These are phyloP conservation scores for Komagataella ulmi DNA, from an alignment of 805 yeast genomes.

Conservation along the genomic window DNA sequence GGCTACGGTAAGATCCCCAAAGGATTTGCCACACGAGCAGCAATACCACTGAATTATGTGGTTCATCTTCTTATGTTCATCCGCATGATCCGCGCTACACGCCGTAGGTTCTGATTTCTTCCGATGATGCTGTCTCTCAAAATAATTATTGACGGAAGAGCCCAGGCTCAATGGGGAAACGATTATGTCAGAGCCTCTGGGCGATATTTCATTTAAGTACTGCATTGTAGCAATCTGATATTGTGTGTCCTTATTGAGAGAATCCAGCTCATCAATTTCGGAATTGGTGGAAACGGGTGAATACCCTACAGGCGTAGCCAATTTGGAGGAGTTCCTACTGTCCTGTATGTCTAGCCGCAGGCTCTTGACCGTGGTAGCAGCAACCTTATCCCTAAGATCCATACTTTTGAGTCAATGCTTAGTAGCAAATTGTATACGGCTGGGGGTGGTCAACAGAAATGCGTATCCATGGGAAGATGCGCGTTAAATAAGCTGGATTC, in stretches of 20 bases:
- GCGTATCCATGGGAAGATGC: background rate
- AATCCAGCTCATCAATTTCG: background rate
- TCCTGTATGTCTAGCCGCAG: background rate
- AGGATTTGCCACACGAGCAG: constrained; percentile 17
- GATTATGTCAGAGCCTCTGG: background rate
- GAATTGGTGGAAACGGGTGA: background rate
- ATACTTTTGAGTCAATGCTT: background rate
- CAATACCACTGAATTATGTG: constrained; percentile 19
- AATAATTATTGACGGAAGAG: background rate
- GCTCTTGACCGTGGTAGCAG: background rate
- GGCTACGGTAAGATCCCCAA: constrained; percentile 9
- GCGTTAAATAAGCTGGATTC: background rate
- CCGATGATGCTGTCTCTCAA: background rate
- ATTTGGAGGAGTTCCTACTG: background rate
- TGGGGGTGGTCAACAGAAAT: background rate
- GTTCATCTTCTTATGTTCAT: constrained; percentile 5
- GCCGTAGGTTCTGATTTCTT: background rate
- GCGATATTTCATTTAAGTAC: background rate
- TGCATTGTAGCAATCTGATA: background rate
- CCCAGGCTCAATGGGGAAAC: background rate
- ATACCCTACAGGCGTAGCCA: background rate
- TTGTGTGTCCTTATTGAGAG: background rate
- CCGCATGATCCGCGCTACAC: background rate
- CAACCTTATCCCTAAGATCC: background rate
- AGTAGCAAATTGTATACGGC: background rate